Base-by-base conservation (phyloP, 176 grass and related monocot species). In the Elaeis guineensis region DNA sequence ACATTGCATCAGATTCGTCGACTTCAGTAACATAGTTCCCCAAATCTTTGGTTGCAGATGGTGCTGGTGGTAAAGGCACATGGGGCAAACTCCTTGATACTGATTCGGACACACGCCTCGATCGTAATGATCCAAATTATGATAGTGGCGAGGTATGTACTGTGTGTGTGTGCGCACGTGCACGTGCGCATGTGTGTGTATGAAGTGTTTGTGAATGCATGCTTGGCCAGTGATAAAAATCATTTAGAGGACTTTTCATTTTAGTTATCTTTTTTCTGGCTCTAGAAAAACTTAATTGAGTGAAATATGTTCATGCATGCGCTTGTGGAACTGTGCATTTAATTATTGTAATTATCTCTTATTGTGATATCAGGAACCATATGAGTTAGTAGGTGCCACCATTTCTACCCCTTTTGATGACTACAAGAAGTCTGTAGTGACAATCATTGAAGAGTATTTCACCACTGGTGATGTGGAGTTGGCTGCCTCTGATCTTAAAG, bases 51-150 rank as follows among this genome's bases (percentile, higher is more conserved):
- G 50, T 52, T 66, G 21, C 53, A 68, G 65, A 68, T 57, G 65
- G 65, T 68, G 65, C 26, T 55, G 65, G 65, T 23, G 65, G 65
- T 28, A 68, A 68, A 68, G 65, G 65, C n/a, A 68, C 65, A 56
- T 68, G 65, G 65, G 65, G 65, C 52, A 68, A 68, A 21, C 65
- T 68, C n/a, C 18, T 68, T 12, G 65, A 68, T 55, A 68, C 51
- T 57, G 52, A 68, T 56, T 28, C 65, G 44, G 28, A 21, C 39
- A 19, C 52, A 56, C 52, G 28, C 65, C 19, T 68, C 22, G 65
- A 68, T 39, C 65, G 65, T 16, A 68, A 68, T 68, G 65, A 68
- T 56, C 65, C 65, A 55, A 68, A 68, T 39, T 68, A 68, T 68
- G 65, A 68, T 22, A 68, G 65, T 68, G 28, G 51, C 16, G 65